Evolutionary conservation across 108 stramenopile species (phyloP).

Genomic region (Nitzschia sp.): DNA sequence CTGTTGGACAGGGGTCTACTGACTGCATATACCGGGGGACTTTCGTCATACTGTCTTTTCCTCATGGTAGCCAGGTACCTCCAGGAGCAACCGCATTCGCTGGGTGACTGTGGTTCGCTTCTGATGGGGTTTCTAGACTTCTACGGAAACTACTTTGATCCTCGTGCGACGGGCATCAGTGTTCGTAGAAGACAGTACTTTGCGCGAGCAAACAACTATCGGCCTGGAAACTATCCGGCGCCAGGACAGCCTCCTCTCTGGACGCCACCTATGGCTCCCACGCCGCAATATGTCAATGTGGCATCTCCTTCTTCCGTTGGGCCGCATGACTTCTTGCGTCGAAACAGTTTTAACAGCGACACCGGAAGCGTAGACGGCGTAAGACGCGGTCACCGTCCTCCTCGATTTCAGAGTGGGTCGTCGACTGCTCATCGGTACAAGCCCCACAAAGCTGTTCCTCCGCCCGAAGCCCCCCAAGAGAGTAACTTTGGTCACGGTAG

Average conservation of each 20-base stretch:
- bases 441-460: neutral
- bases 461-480: neutral
- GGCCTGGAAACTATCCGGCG: slow-evolving; percentile 15
- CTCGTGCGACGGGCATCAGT: slow-evolving; percentile 84
- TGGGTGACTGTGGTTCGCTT: slow-evolving; percentile 86
- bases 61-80: slow-evolving; percentile 90
- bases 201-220: slow-evolving; percentile 52
- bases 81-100: slow-evolving; percentile 76
- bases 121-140: slow-evolving; percentile 94
- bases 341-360: slow-evolving; percentile 47
- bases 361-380: slow-evolving; percentile 38
- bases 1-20: slow-evolving; percentile 82
- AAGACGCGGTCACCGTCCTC: slow-evolving; percentile 2
- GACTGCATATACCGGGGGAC: slow-evolving; percentile 90
- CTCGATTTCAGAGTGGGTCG: neutral
- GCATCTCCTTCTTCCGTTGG: neutral
- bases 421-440: slow-evolving; percentile 1
- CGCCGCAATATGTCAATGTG: slow-evolving; percentile 9
- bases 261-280: slow-evolving; percentile 11
- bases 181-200: slow-evolving; percentile 73
- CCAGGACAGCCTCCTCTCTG: slow-evolving; percentile 14
- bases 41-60: slow-evolving; percentile 89
- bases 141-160: slow-evolving; percentile 92
- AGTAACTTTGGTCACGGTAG: slow-evolving; percentile 8
- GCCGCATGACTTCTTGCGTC: slow-evolving; percentile 37